phyloP scores from a whole-genome alignment of 2,329 filamentous ascomycete genomes.

The Aurifilum marmelostoma region DNA sequence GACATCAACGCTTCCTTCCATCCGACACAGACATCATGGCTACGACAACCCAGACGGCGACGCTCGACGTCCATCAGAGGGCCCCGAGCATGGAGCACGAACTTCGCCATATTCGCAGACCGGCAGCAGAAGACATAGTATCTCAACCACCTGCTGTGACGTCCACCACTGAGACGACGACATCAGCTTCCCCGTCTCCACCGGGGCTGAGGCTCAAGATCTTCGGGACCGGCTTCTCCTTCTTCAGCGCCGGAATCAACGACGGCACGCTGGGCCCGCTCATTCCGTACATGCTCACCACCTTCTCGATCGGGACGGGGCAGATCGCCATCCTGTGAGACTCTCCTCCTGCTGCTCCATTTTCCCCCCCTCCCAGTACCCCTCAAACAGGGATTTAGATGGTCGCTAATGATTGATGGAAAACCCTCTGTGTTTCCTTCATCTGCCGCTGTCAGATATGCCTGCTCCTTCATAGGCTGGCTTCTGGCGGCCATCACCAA shows the following conservation, averaged over 20 bases:
- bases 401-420: background rate
- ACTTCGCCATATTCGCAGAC: slow-evolving; percentile 10
- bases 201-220: slow-evolving; percentile 15
- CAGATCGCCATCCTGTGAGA: slow-evolving; percentile 38
- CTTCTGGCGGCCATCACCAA: slow-evolving; percentile 60
- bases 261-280: slow-evolving; percentile 67
- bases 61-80: background rate
- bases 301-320: slow-evolving; percentile 34
- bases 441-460: slow-evolving; percentile 46
- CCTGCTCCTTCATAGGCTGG: slow-evolving; percentile 63
- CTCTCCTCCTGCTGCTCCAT: too few species aligned
- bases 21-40: slow-evolving; percentile 6
- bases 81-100: slow-evolving; percentile 1
- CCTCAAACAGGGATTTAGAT: background rate
- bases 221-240: slow-evolving; percentile 60
- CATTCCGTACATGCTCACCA: slow-evolving; percentile 62
- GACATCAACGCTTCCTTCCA: background rate
- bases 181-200: background rate
- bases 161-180: too few species aligned
- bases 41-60: slow-evolving; percentile 10
- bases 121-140: background rate
- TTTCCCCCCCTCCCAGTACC: too few species aligned
- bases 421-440: background rate
- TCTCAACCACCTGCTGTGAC: background rate
- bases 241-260: slow-evolving; percentile 68